A percentile compares a stretch with the other conserved stretches of the same genome.
Conservation (phyloP, 495 filamentous ascomycete genomes). For the Letharia lupina region DNA sequence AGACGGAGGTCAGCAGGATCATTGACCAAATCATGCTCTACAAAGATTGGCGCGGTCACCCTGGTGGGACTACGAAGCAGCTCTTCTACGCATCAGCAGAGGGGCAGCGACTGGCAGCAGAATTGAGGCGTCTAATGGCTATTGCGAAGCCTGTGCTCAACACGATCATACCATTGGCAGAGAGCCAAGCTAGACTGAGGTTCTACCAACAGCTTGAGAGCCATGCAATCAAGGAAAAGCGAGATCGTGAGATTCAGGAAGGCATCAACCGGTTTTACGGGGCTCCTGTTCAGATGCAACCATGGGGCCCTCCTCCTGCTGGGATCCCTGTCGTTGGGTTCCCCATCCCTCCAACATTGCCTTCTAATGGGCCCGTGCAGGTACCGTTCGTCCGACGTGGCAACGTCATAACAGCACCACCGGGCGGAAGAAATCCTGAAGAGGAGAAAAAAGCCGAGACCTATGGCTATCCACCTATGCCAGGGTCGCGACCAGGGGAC, state of each 20-base stretch:
- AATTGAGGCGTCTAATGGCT: neutral
- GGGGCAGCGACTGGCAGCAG: conserved; percentile 1
- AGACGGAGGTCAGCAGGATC: neutral
- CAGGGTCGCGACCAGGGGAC: conserved; percentile 9
- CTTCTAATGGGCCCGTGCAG: conserved; percentile 2
- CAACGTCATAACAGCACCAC: conserved; percentile 11
- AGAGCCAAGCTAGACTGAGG: neutral
- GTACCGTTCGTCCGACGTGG: conserved; percentile 3
- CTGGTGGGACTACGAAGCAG: neutral
- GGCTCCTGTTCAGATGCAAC: neutral
- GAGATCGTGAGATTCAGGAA: neutral
- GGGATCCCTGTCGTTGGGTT: neutral
- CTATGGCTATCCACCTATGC: conserved; percentile 22
- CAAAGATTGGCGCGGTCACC: neutral
- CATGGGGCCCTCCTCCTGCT: neutral
- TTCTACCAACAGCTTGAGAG: conserved; percentile 3
- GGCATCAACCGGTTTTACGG: neutral
- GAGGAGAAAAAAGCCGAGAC: conserved; percentile 17
- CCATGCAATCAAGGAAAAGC: neutral
- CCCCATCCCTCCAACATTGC: neutral
- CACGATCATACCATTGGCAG: neutral
- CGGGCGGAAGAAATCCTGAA: conserved; percentile 11
- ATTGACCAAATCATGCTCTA: neutral
- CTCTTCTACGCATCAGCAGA: neutral
- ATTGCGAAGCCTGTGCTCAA: conserved; percentile 1